Conservation (phyloP, 2,329 filamentous ascomycete species). For the Sphaerulina vaccinii region DNA sequence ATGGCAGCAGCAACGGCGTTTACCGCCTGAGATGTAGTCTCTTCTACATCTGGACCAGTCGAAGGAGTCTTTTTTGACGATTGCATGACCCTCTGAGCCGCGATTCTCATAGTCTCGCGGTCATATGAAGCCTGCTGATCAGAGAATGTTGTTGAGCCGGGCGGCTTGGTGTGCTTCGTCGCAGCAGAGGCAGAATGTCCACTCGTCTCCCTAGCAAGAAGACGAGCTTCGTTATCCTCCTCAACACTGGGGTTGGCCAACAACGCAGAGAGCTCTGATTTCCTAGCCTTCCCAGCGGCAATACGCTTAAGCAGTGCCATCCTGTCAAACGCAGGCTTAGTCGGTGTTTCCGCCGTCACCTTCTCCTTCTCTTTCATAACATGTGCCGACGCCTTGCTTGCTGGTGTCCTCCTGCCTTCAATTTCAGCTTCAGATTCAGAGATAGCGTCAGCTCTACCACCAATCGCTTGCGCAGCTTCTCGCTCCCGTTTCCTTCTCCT, state of each 20-base stretch:
- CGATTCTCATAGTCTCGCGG: no score
- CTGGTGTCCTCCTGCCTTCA: conserved; percentile 33
- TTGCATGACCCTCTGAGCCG: no score
- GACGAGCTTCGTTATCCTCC: neutral
- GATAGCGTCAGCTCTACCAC: conserved; percentile 16
- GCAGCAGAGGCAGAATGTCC: neutral
- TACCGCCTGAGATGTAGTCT: conserved; percentile 12
- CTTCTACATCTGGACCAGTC: conserved; percentile 4
- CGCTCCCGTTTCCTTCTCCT: conserved; percentile 33
- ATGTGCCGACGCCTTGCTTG: conserved; percentile 40
- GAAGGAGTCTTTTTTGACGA: neutral
- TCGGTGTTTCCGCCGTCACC: neutral
- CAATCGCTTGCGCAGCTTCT: conserved; percentile 17
- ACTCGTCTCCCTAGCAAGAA: neutral
- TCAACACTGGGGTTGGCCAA: no score
- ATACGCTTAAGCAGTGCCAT: neutral
- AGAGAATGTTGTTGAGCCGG: no score
- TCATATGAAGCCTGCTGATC: no score
- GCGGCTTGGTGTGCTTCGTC: no score
- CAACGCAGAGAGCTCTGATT: no score
- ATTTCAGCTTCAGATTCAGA: conserved; percentile 39
- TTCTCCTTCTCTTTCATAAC: conserved; percentile 15
- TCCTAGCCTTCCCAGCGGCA: no score
- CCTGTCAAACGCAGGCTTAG: neutral
- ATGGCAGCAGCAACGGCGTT: conserved; percentile 22